Conservation (phyloP, 2,329 filamentous ascomycete species). For the Gliomastix tumulicola region DNA sequence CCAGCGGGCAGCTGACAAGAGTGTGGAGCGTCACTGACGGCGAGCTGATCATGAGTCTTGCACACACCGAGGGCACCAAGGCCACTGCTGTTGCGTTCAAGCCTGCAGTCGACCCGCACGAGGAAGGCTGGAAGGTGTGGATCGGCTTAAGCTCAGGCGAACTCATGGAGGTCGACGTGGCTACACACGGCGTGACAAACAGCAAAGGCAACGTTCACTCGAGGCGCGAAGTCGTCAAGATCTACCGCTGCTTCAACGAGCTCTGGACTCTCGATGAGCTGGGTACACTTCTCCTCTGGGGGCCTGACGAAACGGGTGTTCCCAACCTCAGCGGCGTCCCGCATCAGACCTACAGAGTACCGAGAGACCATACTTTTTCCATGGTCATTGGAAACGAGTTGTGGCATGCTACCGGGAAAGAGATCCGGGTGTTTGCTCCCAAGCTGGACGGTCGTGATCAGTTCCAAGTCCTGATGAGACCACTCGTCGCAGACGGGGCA, state of each 20-base stretch:
- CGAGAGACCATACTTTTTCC: constrained; percentile 79
- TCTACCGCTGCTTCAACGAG: constrained; percentile 79
- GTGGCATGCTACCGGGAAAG: constrained; percentile 84
- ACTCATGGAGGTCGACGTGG: constrained; percentile 80
- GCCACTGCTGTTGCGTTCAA: constrained; percentile 81
- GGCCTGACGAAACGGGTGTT: constrained; percentile 61
- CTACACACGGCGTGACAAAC: constrained; percentile 61
- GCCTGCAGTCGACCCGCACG: constrained; percentile 66
- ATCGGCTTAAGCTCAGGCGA: constrained; percentile 86
- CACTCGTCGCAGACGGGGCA: constrained; percentile 63
- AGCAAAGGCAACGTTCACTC: constrained; percentile 68
- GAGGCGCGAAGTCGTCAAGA: constrained; percentile 72
- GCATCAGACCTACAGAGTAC: constrained; percentile 66
- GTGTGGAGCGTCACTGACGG: constrained; percentile 84
- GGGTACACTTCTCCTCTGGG: constrained; percentile 83
- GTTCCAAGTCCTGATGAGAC: constrained; percentile 68
- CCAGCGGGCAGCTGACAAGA: constrained; percentile 77
- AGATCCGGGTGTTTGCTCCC: constrained; percentile 78
- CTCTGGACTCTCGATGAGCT: constrained; percentile 93
- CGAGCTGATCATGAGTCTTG: constrained; percentile 71
- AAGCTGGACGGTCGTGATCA: constrained; percentile 59
- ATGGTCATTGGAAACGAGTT: constrained; percentile 78
- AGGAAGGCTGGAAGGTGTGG: constrained; percentile 81
- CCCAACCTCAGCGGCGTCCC: constrained; percentile 71
- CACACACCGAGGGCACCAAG: constrained; percentile 79